Evolutionary conservation across 108 stramenopile species (phyloP), one percentile per base, ranked within the genome.

Genomic region (Aurantiochytrium sp.): DNA sequence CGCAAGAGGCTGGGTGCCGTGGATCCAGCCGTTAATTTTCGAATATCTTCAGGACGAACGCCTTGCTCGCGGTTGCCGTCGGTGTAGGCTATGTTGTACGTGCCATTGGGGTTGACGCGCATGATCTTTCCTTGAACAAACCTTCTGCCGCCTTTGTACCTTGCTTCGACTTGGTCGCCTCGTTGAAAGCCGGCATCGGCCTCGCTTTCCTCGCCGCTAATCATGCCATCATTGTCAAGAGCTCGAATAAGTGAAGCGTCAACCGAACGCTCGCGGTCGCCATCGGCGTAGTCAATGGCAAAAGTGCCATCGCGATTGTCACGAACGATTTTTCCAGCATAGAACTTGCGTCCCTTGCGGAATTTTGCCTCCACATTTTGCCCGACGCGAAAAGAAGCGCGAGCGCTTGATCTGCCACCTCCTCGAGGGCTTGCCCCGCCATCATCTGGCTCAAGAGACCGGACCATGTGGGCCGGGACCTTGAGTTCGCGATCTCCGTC

Each of bases 281-380:
- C 93, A 59, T 93, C 93, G 44, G 92, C 92, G 59, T 93, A 93
- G 58, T 91, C 89, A 23, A 93, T 91, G 60, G 92, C 92, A 60
- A 57, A 89, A 10, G 90, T 92, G 59, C 89, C 92, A 60, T 93
- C 89, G 58, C 58, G 35, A 49, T 60, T 58, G 18, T 90, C 92
- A 0, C 90, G 64, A n/a, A 42, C 19, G n/a, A 93, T 91, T 28
- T 64, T 90, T 12, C 93, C 93, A 44, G 88, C 44, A 76, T 93
- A 93, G 69, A 87, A 93, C 57, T 89, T 58, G 53, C 87, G 55
- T 5, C 55, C 49, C 5, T n/a, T 57, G 53, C 35, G n/a, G 58
- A 58, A 87, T 1, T 43, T 8, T 5, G 87, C 87, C 25, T 87
- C 87, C 0, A 87, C 58, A 5, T 25, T 25, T 14, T 87, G 28